Percentiles rank a stretch among this genome's conserved stretches.
Conservation (phyloP, 169 alveolate genomes). For the Eimeria acervulina region DNA sequence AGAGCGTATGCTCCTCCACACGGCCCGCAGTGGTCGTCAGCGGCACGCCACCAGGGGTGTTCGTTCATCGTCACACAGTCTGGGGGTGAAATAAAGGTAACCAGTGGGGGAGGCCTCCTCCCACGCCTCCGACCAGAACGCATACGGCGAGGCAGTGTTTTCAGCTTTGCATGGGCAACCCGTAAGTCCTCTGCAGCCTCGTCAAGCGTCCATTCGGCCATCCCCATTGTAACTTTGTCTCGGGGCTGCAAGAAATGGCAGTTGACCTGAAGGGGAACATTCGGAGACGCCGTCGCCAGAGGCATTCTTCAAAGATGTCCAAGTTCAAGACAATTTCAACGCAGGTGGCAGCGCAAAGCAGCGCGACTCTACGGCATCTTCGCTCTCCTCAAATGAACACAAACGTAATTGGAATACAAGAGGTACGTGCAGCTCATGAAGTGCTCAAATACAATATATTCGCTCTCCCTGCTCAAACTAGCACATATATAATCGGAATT, state of each 20-base stretch:
- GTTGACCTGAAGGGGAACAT: slow-evolving; percentile 29
- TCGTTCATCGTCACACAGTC: slow-evolving; percentile 41
- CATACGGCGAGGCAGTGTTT: slow-evolving; percentile 70
- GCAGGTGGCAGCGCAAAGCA: background rate
- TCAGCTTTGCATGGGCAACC: slow-evolving; percentile 63
- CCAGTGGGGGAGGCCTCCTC: slow-evolving; percentile 59
- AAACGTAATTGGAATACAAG: too few species aligned
- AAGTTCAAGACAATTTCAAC: background rate
- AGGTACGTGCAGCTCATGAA: too few species aligned
- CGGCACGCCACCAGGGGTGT: slow-evolving; percentile 39
- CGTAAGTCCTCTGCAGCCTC: slow-evolving; percentile 60
- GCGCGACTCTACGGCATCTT: background rate
- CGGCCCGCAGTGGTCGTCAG: slow-evolving; percentile 49
- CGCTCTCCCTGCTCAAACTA: background rate
- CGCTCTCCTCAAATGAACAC: background rate
- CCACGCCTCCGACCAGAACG: slow-evolving; percentile 68
- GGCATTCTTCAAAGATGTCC: background rate
- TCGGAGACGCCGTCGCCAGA: background rate
- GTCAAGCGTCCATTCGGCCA: slow-evolving; percentile 76
- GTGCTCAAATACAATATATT: too few species aligned
- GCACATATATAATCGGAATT: background rate
- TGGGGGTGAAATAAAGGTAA: slow-evolving; percentile 35
- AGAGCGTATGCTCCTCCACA: background rate
- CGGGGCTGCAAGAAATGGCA: slow-evolving; percentile 77
- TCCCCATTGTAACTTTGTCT: slow-evolving; percentile 72